Percentiles rank a stretch among this genome's conserved stretches.
Conservation (phyloP, 1,284 basidiomycete species). For the Malassezia sp. region DNA sequence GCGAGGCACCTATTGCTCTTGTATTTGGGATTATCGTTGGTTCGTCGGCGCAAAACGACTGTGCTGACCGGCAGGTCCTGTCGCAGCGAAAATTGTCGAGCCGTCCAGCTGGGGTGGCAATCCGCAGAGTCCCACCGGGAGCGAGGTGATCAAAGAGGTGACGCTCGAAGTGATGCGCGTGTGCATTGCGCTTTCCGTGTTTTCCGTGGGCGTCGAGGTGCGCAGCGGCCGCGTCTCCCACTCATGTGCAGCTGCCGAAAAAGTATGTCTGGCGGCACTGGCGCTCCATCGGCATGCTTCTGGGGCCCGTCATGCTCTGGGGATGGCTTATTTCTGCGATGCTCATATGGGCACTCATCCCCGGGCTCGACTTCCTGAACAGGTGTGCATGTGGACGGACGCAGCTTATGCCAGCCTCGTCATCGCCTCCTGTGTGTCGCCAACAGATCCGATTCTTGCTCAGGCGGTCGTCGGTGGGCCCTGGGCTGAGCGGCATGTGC, state of each 20-base stretch:
- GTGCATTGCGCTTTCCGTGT: constrained; percentile 90
- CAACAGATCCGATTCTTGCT: constrained; percentile 69
- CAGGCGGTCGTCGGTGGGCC: constrained; percentile 76
- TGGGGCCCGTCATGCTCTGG: constrained; percentile 77
- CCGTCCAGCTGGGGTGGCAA: constrained; percentile 67
- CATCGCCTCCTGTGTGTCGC: constrained; percentile 85
- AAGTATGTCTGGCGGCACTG: constrained; percentile 78
- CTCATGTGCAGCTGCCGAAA: constrained; percentile 23
- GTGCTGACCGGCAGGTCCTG: constrained; percentile 51
- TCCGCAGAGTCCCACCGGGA: constrained; percentile 50
- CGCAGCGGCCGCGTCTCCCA: neutral
- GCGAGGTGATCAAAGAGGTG: constrained; percentile 58
- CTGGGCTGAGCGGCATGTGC: constrained; percentile 96
- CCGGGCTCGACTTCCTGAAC: constrained; percentile 30
- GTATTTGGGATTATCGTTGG: constrained; percentile 80
- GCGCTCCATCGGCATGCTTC: constrained; percentile 72
- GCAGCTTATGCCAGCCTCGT: constrained; percentile 52
- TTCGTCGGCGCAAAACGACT: constrained; percentile 3
- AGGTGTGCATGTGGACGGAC: constrained; percentile 12
- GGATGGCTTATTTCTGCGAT: constrained; percentile 69
- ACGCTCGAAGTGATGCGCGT: constrained; percentile 76
- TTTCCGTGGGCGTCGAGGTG: constrained; percentile 75
- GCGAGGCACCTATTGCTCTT: constrained; percentile 92
- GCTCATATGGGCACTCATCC: constrained; percentile 39
- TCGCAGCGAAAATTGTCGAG: constrained; percentile 72